Conservation (phyloP, 345 rosid genomes). For the Populus ilicifolia region DNA sequence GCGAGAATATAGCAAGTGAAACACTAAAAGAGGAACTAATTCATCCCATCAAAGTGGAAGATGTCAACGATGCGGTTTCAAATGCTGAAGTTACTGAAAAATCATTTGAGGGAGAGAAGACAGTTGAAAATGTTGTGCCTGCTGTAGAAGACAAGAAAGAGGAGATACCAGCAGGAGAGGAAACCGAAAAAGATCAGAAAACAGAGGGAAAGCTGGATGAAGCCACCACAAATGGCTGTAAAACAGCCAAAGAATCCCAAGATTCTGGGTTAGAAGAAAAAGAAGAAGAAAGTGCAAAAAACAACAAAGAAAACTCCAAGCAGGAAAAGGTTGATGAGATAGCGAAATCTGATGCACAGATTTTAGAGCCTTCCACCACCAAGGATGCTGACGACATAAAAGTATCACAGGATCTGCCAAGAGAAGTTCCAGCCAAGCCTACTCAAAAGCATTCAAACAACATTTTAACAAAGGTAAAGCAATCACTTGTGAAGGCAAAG, state of each 20-base stretch:
- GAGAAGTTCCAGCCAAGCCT: constrained; percentile 43
- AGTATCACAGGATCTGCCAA: constrained; percentile 37
- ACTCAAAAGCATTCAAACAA: constrained; percentile 52
- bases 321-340: background rate
- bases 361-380: background rate
- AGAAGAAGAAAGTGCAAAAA: constrained; percentile 6
- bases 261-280: background rate
- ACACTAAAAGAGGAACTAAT: background rate
- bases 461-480: constrained; percentile 72
- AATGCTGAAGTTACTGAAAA: constrained; percentile 7
- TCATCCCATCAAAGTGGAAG: constrained; percentile 1
- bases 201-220: constrained; percentile 8
- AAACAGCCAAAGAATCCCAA: background rate
- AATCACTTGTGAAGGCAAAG: constrained; percentile 70
- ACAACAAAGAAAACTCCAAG: background rate
- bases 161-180: constrained; percentile 10
- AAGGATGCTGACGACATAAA: constrained; percentile 35
- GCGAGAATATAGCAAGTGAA: background rate
- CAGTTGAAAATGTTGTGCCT: constrained; percentile 1
- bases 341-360: constrained; percentile 4
- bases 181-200: background rate
- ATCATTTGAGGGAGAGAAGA: constrained; percentile 6
- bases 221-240: background rate
- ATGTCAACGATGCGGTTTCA: background rate
- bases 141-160: constrained; percentile 6